Base-by-base conservation (phyloP, 306 rosid genomes). In the Sechiopsis laciniata region DNA sequence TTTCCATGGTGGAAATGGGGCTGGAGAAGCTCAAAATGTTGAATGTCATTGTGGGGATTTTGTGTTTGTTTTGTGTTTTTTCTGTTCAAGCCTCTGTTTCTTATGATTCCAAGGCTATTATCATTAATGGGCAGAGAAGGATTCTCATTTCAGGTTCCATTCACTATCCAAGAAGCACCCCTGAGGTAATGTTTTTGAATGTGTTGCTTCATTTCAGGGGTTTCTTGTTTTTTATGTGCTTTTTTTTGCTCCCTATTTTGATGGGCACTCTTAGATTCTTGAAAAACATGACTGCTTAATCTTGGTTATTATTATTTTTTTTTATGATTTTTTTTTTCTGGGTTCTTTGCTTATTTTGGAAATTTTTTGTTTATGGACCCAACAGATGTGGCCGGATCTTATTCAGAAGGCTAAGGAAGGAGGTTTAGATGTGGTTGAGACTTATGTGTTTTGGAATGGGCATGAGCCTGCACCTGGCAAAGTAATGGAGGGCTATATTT, bases 381-480 rank as follows among this genome's bases (percentile, higher is more conserved):
- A 61, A 77, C 81, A 94, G 99, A 94, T 94, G 99, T 94, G 99
- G 99, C 97, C 99, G 80, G 97, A 94, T 89, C 97, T 94, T 83
- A 89, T 94, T 75, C 96, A 91, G 83, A 94, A 88, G 84, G 99
- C 99, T 5, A 94, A 91, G 77, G 91, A 91, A 68, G 99, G 99
- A 82, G 99, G 99, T 50, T 83, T 94, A 82, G 99, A 94, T 89
- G 99, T 89, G 56, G 85, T 94, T 85, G 90, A 94, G 82, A 94
- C 97, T 68, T 94, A 94, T 73, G 97, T 94, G 54, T 94, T 94
- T 82, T 94, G 99, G 99, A 94, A 94, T 89, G 99, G 99, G 60
- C 99, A 94, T 71, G 99, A 94, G 55, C 95, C 99, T 86, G 83
- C 88, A 26, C 97, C 84, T 32, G 99, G 96, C 68, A 85, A 88